Evolutionary conservation across 2,329 filamentous ascomycete species (phyloP).

Genomic region (Trichoderma sp.): DNA sequence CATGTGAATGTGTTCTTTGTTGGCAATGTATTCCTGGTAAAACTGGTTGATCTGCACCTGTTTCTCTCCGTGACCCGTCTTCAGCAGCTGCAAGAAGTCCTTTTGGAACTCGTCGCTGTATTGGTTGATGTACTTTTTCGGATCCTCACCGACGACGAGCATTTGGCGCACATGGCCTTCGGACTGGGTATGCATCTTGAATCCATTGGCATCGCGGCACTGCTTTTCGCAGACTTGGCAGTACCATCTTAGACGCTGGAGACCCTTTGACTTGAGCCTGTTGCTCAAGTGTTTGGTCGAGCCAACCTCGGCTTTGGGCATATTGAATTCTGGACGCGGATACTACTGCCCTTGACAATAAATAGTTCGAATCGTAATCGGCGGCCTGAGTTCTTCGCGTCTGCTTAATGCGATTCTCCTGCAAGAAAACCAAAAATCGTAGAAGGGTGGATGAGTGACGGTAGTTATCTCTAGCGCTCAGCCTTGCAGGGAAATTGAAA

Average conservation of each 20-base stretch:
- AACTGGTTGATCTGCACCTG: conserved; percentile 87
- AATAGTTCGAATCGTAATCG: too few relatives aligned
- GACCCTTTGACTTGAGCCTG: conserved; percentile 80
- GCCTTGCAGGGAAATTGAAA: conserved; percentile 27
- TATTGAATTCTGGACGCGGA: conserved; percentile 52
- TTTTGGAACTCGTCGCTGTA: conserved; percentile 80
- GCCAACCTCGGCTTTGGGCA: conserved; percentile 92
- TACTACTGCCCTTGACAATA: background rate
- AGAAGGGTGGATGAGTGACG: background rate
- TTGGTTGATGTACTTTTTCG: conserved; percentile 79
- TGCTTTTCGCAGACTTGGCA: conserved; percentile 75
- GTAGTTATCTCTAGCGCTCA: conserved; percentile 10
- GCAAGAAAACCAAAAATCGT: background rate
- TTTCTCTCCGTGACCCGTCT: conserved; percentile 89
- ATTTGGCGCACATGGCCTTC: conserved; percentile 91
- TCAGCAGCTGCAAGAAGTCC: conserved; percentile 77
- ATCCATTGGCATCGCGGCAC: conserved; percentile 81
- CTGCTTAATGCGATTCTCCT: background rate
- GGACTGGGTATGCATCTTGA: conserved; percentile 83
- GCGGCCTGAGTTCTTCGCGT: background rate
- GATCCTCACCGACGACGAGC: conserved; percentile 82
- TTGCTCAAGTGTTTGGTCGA: conserved; percentile 90
- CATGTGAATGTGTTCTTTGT: conserved; percentile 90
- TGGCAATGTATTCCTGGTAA: conserved; percentile 90
- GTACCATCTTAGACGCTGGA: conserved; percentile 87